Evolutionary conservation across 176 grass and related monocot genomes (phyloP).

Genomic region (Thinopyrum elongatum): DNA sequence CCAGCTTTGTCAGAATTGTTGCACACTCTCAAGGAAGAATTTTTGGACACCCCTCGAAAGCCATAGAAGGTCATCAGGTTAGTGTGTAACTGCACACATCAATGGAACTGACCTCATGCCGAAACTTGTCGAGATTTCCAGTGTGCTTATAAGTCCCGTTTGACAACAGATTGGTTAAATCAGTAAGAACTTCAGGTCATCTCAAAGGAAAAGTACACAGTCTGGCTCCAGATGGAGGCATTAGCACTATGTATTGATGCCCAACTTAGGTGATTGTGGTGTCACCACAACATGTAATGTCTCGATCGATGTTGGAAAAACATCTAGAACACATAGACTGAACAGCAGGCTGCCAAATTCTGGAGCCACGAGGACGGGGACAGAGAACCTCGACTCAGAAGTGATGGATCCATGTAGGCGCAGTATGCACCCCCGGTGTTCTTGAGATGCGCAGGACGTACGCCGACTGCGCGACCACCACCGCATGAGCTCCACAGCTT

Average conservation of each 20-base stretch:
- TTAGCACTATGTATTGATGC: too few species aligned
- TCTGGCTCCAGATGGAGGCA: neutral
- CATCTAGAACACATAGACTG: neutral
- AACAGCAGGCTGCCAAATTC: too few species aligned
- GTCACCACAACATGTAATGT: neutral
- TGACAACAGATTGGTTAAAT: neutral
- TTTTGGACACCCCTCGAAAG: neutral
- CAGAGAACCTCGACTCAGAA: too few species aligned
- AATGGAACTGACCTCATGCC: neutral
- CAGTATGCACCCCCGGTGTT: too few species aligned
- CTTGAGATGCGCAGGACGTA: too few species aligned
- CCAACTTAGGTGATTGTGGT: neutral
- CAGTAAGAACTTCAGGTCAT: neutral
- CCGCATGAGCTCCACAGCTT: too few species aligned
- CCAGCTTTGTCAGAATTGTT: neutral
- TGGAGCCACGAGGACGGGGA: too few species aligned
- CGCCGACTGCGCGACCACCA: too few species aligned
- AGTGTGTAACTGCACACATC: neutral
- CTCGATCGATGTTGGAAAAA: neutral
- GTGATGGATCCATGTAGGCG: too few species aligned
- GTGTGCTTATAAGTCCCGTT: neutral
- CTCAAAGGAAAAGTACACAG: neutral
- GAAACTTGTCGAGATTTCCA: neutral
- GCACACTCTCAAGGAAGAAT: neutral
- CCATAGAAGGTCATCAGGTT: neutral